Percentiles rank a stretch among this genome's conserved stretches.
Evolutionary conservation across 1,139 yeast species (phyloP).

Genomic region (Diutina pseudorugosa): DNA sequence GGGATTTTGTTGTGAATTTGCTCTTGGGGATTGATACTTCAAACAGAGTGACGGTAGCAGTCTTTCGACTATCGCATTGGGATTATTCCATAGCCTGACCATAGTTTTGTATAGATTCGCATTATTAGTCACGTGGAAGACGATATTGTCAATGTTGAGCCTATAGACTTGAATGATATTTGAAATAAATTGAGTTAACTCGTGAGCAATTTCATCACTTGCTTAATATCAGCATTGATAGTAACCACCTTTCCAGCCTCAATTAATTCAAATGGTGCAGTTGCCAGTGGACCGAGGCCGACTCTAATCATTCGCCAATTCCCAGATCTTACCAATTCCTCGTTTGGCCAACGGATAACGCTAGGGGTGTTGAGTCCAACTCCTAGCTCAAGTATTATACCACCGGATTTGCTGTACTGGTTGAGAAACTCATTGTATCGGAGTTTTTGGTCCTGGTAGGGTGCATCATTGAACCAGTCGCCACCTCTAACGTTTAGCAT

Average conservation of each 20-base stretch:
- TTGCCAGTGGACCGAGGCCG: not conserved
- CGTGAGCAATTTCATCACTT: not conserved
- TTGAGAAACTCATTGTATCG: not conserved
- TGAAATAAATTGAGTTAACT: too few relatives aligned
- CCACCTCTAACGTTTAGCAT: not conserved
- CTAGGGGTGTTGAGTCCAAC: constrained; percentile 1
- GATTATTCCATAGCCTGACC: too few relatives aligned
- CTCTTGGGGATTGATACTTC: too few relatives aligned
- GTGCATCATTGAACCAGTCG: not conserved
- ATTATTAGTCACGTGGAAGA: too few relatives aligned
- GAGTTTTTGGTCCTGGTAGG: not conserved
- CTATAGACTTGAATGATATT: too few relatives aligned
- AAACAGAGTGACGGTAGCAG: too few relatives aligned
- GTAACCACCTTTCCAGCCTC: not conserved
- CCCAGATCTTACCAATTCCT: not conserved
- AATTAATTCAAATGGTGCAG: not conserved
- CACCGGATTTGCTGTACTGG: not conserved
- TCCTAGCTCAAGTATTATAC: not conserved
- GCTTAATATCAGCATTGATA: not conserved
- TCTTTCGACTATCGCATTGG: too few relatives aligned
- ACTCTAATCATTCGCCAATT: not conserved
- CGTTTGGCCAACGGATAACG: not conserved
- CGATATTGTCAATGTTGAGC: too few relatives aligned
- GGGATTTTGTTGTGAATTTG: too few relatives aligned
- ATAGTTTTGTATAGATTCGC: too few relatives aligned